Evolutionary conservation across 257 asterid species (phyloP), one percentile per base, ranked within the genome.

Genomic region (Craterostigma plantagineum): DNA sequence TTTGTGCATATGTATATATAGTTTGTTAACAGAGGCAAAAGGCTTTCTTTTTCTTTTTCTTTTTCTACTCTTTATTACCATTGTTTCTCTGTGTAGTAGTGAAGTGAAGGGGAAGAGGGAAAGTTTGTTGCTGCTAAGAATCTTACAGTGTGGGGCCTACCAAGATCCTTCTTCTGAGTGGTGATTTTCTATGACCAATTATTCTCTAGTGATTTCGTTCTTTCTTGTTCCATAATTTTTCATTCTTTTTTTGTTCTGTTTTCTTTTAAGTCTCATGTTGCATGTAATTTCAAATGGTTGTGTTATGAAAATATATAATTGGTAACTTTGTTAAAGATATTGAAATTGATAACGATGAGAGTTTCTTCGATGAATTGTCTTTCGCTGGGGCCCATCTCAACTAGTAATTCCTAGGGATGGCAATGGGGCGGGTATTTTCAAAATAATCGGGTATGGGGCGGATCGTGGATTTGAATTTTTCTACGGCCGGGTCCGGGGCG

Each of bases 91-190:
- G 43, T 52, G 38, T n/a, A n/a, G 30, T 23, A 23, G 30, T 6
- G n/a, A n/a, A 23, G 30, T 23, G 30, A 6, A 23, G 30, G 30
- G 30, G 30, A 23, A 23, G 30, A n/a, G 42, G 63, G 54, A 11
- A 54, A 65, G 63, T 63, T 59, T 65, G 80, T 56, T 67, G 54
- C 11, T 18, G n/a, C 42, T 42, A 56, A 45, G 64, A 63, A 58
- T 35, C 73, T 33, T 45, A 34, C 18, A 38, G 0, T n/a, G n/a
- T 14, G 41, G 52, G 61, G 83, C 69, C 47, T 59, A 70, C 70
- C 42, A 41, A 43, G 60, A 66, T 71, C 58, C 33, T 34, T 52
- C 8, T 42, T 11, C 18, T 35, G 49, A 43, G 36, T 42, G 40
- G 33, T 23, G 55, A 49, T 39, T 49, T 58, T 48, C 49, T 18